phyloP scores from a whole-genome alignment of 2,329 filamentous ascomycete species.

The Epichloe baconii region DNA sequence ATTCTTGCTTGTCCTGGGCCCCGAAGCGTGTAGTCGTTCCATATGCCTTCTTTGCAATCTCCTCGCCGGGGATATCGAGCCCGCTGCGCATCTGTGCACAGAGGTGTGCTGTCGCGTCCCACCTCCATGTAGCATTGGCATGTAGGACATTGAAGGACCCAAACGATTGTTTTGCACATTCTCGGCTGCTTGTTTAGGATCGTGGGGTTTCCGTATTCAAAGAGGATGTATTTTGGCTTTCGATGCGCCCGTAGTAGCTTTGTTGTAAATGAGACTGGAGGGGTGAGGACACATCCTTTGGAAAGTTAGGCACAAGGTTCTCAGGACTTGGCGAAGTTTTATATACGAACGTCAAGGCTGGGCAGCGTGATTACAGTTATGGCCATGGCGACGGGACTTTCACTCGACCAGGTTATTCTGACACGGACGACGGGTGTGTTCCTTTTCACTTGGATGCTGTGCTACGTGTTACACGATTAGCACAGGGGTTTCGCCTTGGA shows the following conservation, averaged over 20 bases:
- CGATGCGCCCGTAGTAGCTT: no score
- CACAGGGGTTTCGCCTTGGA: background rate
- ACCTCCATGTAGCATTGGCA: background rate
- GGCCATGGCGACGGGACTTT: no score
- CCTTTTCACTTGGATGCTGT: background rate
- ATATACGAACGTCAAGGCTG: no score
- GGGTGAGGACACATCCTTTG: no score
- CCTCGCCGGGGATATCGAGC: conserved; percentile 1
- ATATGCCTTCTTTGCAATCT: conserved; percentile 2
- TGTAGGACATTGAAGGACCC: background rate
- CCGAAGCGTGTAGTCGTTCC: background rate
- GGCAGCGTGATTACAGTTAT: background rate
- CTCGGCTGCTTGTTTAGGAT: background rate
- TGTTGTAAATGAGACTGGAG: no score
- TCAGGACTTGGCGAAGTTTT: no score
- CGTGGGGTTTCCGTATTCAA: no score
- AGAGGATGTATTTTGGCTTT: no score
- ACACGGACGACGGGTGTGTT: background rate
- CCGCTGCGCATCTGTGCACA: conserved; percentile 1
- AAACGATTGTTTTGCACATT: conserved; percentile 1
- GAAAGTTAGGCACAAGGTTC: no score
- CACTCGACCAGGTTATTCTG: background rate
- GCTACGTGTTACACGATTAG: background rate
- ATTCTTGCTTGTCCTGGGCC: background rate
- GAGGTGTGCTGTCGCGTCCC: background rate